A percentile compares a stretch with the other conserved stretches of the same genome.
phyloP scores from a whole-genome alignment of 305 asterid genomes.

The Caryopteris hybrid region DNA sequence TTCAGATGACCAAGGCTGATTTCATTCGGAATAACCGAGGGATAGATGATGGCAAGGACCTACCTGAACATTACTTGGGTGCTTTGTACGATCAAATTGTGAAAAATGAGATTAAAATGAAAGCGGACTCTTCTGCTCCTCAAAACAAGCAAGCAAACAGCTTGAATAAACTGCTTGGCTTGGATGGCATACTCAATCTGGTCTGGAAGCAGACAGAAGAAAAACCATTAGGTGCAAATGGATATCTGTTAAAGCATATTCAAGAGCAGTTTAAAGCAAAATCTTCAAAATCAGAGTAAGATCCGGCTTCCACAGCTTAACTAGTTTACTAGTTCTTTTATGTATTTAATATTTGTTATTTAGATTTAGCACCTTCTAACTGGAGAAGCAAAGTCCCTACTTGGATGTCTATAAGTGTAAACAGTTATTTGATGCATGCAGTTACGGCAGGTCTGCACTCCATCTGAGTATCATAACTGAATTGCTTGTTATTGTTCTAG shows the following conservation, averaged over 20 bases:
- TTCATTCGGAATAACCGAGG: constrained; percentile 99
- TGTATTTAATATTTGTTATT: neutral
- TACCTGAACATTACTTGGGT: constrained; percentile 89
- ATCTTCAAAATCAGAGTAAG: constrained; percentile 95
- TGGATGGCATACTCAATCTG: constrained; percentile 94
- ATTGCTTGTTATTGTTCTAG: constrained; percentile 7
- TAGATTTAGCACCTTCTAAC: constrained; percentile 14
- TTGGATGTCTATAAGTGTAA: constrained; percentile 5
- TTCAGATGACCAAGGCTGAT: constrained; percentile 94
- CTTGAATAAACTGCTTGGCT: constrained; percentile 82
- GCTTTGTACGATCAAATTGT: constrained; percentile 86
- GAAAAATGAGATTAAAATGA: constrained; percentile 96
- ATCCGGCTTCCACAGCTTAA: constrained; percentile 22
- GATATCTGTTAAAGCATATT: constrained; percentile 79
- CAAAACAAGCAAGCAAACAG: constrained; percentile 87
- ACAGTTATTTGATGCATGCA: constrained; percentile 16
- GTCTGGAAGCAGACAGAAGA: constrained; percentile 98
- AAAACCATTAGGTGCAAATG: constrained; percentile 87
- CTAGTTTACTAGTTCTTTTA: neutral
- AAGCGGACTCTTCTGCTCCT: constrained; percentile 68
- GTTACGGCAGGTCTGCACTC: constrained; percentile 1
- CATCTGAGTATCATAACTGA: neutral
- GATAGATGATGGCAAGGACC: constrained; percentile 92
- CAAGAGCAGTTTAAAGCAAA: constrained; percentile 96
- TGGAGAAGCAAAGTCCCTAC: constrained; percentile 9